Evolutionary conservation across 2,329 filamentous ascomycete species (phyloP).

Genomic region (Diaporthe sp.): DNA sequence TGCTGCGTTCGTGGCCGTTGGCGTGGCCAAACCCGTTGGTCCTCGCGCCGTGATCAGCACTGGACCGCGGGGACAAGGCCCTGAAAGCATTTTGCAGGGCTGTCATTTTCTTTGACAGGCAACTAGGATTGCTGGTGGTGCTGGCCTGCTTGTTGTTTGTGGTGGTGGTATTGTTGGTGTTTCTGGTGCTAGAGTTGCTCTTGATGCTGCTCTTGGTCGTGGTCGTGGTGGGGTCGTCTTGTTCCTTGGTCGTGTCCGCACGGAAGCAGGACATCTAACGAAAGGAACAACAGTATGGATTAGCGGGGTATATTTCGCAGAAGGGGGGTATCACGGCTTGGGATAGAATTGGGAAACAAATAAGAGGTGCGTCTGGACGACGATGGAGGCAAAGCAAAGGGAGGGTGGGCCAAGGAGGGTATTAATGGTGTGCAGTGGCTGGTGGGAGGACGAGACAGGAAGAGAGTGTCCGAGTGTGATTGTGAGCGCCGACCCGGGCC

Average conservation of each 20-base stretch:
- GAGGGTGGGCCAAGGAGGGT: constrained; percentile 1
- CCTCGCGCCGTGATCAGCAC: constrained; percentile 26
- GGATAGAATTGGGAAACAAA: neutral
- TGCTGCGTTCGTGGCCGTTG: constrained; percentile 25
- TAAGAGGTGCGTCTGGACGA: neutral
- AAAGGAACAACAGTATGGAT: neutral
- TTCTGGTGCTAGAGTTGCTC: neutral
- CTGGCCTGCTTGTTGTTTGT: neutral
- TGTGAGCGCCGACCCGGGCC: neutral
- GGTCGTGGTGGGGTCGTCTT: neutral
- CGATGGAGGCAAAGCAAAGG: neutral
- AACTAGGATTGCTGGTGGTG: neutral
- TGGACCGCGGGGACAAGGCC: constrained; percentile 41
- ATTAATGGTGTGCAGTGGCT: constrained; percentile 11
- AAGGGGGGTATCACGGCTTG: constrained; percentile 16
- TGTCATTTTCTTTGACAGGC: constrained; percentile 34
- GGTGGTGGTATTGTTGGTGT: neutral
- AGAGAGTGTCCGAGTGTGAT: neutral
- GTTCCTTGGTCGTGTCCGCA: constrained; percentile 14
- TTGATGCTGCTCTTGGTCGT: neutral
- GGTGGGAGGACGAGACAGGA: neutral
- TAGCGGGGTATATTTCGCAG: neutral
- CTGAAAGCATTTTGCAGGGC: constrained; percentile 41
- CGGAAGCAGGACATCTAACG: constrained; percentile 15
- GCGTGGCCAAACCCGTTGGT: constrained; percentile 1